Evolutionary conservation across 2,329 filamentous ascomycete species (phyloP).

Genomic region (Penicillium frequentans): DNA sequence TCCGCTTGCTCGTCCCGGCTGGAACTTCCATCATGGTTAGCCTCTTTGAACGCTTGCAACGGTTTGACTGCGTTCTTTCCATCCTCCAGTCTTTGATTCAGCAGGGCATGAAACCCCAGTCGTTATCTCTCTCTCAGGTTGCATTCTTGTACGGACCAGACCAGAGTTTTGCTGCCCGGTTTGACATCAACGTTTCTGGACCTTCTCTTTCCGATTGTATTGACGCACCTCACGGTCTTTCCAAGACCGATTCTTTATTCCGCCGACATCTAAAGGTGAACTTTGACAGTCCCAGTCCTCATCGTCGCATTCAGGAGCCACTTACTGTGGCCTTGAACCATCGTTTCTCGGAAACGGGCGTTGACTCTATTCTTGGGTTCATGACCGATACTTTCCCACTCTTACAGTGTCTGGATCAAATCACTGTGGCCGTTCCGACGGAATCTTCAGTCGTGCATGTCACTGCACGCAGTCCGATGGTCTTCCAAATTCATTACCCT

Average conservation of each 20-base stretch:
- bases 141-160: slow-evolving; percentile 35
- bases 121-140: slow-evolving; percentile 37
- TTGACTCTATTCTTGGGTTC: slow-evolving; percentile 32
- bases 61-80: slow-evolving; percentile 38
- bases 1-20: slow-evolving; percentile 38
- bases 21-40: slow-evolving; percentile 36
- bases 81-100: slow-evolving; percentile 35
- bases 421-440: slow-evolving; percentile 28
- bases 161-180: slow-evolving; percentile 29
- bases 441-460: slow-evolving; percentile 31
- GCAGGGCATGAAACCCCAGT: slow-evolving; percentile 32
- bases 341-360: slow-evolving; percentile 26
- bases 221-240: slow-evolving; percentile 23
- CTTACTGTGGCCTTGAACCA: slow-evolving; percentile 38
- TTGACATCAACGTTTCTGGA: slow-evolving; percentile 32
- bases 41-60: slow-evolving; percentile 39
- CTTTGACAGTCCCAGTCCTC: slow-evolving; percentile 38
- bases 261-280: slow-evolving; percentile 31
- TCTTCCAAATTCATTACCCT: slow-evolving; percentile 39
- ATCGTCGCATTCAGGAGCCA: slow-evolving; percentile 42
- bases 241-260: slow-evolving; percentile 27
- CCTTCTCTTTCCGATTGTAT: slow-evolving; percentile 16
- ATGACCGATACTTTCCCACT: slow-evolving; percentile 39
- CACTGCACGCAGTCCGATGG: slow-evolving; percentile 36
- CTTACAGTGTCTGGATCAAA: slow-evolving; percentile 37